Conservation (phyloP, 495 filamentous ascomycete genomes). For the Lichenothelia convexa region DNA sequence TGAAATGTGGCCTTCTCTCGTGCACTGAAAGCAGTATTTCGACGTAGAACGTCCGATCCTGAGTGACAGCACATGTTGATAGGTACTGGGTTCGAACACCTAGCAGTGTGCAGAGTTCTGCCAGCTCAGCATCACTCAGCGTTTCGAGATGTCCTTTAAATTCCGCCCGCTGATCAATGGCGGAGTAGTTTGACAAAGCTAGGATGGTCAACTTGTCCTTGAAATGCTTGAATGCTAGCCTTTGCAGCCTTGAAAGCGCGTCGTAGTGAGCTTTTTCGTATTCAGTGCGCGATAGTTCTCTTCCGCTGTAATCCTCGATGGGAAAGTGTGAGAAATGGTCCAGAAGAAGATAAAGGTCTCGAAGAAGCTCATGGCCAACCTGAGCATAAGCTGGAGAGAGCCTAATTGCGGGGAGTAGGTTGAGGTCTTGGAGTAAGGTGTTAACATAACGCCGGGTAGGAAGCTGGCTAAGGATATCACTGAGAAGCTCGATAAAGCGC, state of each 20-base stretch:
- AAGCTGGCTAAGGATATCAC: constrained; percentile 81
- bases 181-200: constrained; percentile 80
- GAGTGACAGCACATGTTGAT: constrained; percentile 38
- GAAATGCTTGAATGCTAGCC: constrained; percentile 64
- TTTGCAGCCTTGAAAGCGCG: constrained; percentile 59
- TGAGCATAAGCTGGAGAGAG: constrained; percentile 62
- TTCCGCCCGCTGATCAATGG: constrained; percentile 61
- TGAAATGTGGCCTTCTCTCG: constrained; percentile 66
- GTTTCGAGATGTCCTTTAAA: constrained; percentile 57
- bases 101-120: constrained; percentile 48
- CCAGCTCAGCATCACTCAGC: constrained; percentile 55
- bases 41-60: constrained; percentile 47
- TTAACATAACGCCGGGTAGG: constrained; percentile 91
- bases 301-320: constrained; percentile 78
- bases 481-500: constrained; percentile 76
- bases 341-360: constrained; percentile 63
- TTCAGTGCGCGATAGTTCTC: constrained; percentile 49
- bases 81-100: constrained; percentile 69
- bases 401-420: constrained; percentile 64
- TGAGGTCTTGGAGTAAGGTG: constrained; percentile 74
- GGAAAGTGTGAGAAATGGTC: constrained; percentile 76
- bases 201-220: constrained; percentile 80
- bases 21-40: constrained; percentile 63
- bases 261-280: constrained; percentile 66
- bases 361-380: constrained; percentile 56